Conservation (phyloP, 768 basidiomycete genomes). For the Leccinellum luteum region DNA sequence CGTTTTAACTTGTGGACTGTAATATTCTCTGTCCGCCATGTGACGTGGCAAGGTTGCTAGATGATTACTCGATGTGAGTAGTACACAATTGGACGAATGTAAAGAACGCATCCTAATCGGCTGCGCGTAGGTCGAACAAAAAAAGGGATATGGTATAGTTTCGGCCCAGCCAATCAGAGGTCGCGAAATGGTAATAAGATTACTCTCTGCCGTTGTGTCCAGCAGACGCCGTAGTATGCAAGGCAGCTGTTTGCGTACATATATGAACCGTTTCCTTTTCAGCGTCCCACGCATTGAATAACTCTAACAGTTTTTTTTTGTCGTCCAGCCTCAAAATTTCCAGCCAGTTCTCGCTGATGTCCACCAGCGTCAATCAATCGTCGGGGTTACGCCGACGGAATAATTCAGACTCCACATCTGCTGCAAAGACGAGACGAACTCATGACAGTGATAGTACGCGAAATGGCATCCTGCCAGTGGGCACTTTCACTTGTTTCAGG, state of each 20-base stretch:
- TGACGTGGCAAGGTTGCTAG: no score
- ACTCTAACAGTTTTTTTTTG: neutral
- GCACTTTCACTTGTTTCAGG: neutral
- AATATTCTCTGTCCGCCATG: no score
- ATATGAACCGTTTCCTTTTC: no score
- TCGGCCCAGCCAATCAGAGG: neutral
- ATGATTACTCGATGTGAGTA: neutral
- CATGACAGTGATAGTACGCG: neutral
- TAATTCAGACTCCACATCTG: neutral
- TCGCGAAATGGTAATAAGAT: neutral
- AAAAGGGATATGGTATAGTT: neutral
- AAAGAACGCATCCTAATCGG: no score
- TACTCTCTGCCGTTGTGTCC: neutral
- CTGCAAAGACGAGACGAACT: neutral
- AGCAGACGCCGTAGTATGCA: no score
- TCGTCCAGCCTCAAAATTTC: neutral
- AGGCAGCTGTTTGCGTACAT: no score
- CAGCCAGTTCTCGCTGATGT: neutral
- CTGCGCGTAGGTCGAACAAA: neutral
- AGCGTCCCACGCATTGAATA: neutral
- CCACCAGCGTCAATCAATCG: neutral
- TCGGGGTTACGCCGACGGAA: slow-evolving; percentile 12
- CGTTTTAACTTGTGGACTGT: no score
- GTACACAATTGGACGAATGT: neutral
- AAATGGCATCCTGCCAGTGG: neutral